Evolutionary conservation across 2,329 filamentous ascomycete genomes (phyloP), one percentile per base, ranked within the genome.

Genomic region (Colletotrichum truncatum): DNA sequence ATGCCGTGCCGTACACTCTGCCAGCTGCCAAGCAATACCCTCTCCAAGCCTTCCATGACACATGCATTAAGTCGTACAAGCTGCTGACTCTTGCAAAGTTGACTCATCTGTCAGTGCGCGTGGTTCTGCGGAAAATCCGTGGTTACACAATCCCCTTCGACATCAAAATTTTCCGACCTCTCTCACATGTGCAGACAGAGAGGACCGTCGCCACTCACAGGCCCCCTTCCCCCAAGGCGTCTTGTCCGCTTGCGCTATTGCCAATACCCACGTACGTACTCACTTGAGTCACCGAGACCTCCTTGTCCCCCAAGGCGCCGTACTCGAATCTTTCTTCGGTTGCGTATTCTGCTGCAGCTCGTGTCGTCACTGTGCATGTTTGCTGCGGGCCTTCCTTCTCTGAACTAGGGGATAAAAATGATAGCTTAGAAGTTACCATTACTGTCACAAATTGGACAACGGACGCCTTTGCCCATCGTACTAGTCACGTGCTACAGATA

Each of bases 341-440:
- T n/a, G n/a, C 25, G 16, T 46, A 6, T 14, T 49, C 41, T 21
- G 41, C 41, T 30, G 41, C 32, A 48, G 18, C 23, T 21, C 32
- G 14, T 62, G 52, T 62, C 59, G 59, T 62, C 59, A 57, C 41
- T 52, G 23, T 41, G 26, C 41, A 62, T 49, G 32, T 21, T n/a
- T 18, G 25, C 41, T 14, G 23, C 18, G 52, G 34, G 41, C 41
- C 41, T 21, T 12, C 23, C 12, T 36, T 25, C 21, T 12, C 49
- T 16, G 28, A 28, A n/a, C 12, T 23, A 4, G 28, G n/a, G 28
- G 28, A n/a, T n/a, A n/a, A n/a, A n/a, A n/a, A n/a, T 34, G 18
- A 11, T 23, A 30, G n/a, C 25, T 10, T 9, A 18, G 32, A 18
- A n/a, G n/a, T n/a, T n/a, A 36, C 16, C 18, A 14, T 14, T n/a